Base-by-base conservation (phyloP, 352 stramenopile species). In the Pseudoperonospora humuli region DNA sequence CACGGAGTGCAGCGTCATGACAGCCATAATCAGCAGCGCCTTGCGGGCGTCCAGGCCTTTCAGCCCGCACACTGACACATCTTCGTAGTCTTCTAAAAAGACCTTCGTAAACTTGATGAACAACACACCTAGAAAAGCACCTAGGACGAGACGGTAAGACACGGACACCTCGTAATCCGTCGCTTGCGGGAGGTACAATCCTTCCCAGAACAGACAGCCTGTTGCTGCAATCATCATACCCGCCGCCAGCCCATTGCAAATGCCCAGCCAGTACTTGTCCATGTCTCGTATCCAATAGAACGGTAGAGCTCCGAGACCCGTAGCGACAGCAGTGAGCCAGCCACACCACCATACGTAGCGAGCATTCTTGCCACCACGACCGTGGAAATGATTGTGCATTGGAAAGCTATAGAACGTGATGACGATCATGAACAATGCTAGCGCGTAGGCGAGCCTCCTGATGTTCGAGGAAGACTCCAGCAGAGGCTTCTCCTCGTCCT, bases 1-100 rank as follows among this genome's bases (percentile, higher is more conserved):
- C 46, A 98, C 96, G 1, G 92, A 98, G 76, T 99, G 96, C 39
- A 98, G 68, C 17, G 93, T 98, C 96, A 99, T 98, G 20, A 99
- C 95, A 17, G 96, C 96, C 67, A 99, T 96, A 57, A 99, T 98
- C 14, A 99, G 63, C 27, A 98, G 60, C 28, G 96, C 83, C 54
- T 95, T 95, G 45, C 83, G 80, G 13, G 87, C 87, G 62, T 98
- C 83, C 23, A 96, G 54, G 32, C 72, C 67, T 18, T 83, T 67
- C 6, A 87, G 42, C 13, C 74, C 71, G 37, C 76, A 86, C 44
- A 98, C 67, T 45, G 95, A 93, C 24, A 97, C 73, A 53, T 97
- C 87, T 40, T 98, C 96, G 54, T 98, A 92, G 49, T 95, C 76
- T 52, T 97, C 89, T 19, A 99, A 58, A 44, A 97, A 91, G 25